Percentiles rank a stretch among this genome's conserved stretches.
Evolutionary conservation across 768 basidiomycete genomes (phyloP).

Genomic region (Phylloporus rhodoxanthus): DNA sequence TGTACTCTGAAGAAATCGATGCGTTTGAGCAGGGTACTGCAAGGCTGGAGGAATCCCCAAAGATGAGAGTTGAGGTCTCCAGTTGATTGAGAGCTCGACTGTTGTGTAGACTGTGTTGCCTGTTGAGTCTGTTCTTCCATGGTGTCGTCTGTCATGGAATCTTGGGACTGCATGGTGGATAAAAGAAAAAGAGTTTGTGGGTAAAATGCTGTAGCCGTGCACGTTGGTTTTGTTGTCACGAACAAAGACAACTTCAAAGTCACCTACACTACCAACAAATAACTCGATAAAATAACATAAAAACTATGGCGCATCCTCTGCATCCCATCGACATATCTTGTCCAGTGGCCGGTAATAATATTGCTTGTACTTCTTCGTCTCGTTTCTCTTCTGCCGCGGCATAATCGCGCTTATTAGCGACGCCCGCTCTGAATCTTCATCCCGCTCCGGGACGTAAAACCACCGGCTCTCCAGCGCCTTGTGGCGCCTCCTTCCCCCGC

Average conservation of each 20-base stretch:
- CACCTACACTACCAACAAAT: conserved; percentile 5
- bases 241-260: conserved; percentile 20
- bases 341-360: conserved; percentile 76
- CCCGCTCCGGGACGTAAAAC: conserved; percentile 73
- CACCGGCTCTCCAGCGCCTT: conserved; percentile 49
- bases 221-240: background rate
- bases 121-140: conserved; percentile 34
- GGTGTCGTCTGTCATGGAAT: conserved; percentile 24
- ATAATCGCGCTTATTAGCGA: conserved; percentile 62
- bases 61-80: conserved; percentile 34
- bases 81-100: conserved; percentile 25
- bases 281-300: conserved; percentile 2
- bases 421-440: conserved; percentile 68
- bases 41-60: conserved; percentile 71
- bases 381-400: conserved; percentile 69
- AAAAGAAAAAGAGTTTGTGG: background rate
- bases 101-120: conserved; percentile 38
- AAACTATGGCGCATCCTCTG: conserved; percentile 48
- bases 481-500: conserved; percentile 46
- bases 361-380: conserved; percentile 80
- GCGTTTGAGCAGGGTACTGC: conserved; percentile 43
- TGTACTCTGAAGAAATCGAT: conserved; percentile 58
- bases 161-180: conserved; percentile 17
- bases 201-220: conserved; percentile 1
- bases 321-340: conserved; percentile 70